These are phyloP conservation scores for Suillus occidentalis DNA, from an alignment of 768 basidiomycete genomes.

Conservation along the genomic window DNA sequence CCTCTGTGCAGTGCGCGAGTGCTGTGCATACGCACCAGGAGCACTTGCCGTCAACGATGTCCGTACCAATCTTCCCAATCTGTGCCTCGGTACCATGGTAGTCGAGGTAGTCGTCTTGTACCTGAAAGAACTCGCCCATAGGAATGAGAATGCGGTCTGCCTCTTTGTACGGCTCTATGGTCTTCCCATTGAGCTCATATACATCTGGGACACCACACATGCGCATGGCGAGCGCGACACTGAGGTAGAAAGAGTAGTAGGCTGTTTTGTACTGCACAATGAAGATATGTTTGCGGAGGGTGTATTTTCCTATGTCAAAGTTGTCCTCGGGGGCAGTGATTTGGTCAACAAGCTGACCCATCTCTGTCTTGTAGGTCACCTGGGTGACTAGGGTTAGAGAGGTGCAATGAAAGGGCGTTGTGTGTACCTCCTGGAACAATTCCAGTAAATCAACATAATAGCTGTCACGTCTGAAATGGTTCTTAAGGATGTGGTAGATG, in stretches of 20 bases:
- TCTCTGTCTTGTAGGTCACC: conserved; percentile 87
- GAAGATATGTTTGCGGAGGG: conserved; percentile 78
- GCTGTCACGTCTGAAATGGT: conserved; percentile 73
- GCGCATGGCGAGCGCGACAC: conserved; percentile 92
- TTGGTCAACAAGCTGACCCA: conserved; percentile 94
- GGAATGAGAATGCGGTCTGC: conserved; percentile 84
- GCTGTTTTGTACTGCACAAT: conserved; percentile 98
- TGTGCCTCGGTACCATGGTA: conserved; percentile 86
- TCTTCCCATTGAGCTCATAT: conserved; percentile 41
- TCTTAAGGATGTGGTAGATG: conserved; percentile 88
- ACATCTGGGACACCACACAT: conserved; percentile 61
- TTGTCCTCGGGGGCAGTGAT: conserved; percentile 91
- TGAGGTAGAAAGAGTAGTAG: conserved; percentile 98
- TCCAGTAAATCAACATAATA: conserved; percentile 92
- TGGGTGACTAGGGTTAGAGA: conserved; percentile 9
- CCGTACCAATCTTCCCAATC: conserved; percentile 96
- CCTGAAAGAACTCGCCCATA: conserved; percentile 97
- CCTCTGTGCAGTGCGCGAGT: conserved; percentile 52
- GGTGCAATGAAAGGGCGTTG: not conserved
- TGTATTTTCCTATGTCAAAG: conserved; percentile 87
- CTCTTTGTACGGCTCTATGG: conserved; percentile 62
- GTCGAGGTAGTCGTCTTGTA: conserved; percentile 97
- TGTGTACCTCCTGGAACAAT: conserved; percentile 78
- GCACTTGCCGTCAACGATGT: conserved; percentile 99
- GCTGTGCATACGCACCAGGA: conserved; percentile 95